Conservation (phyloP, 306 rosid genomes). For the Medicago truncatula region DNA sequence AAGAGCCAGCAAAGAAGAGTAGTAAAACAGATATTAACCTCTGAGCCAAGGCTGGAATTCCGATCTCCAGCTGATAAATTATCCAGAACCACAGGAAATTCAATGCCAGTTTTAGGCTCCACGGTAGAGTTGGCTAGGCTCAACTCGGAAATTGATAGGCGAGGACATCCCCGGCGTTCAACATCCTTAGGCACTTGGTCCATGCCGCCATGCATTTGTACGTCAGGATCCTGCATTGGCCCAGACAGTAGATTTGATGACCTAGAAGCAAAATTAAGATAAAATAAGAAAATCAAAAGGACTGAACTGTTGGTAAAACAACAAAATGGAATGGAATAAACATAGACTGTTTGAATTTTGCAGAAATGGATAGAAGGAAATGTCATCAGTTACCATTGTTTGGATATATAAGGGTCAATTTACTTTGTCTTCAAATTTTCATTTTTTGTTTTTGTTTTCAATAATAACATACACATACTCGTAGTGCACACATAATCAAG, state of each 20-base stretch:
- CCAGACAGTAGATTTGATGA: constrained; percentile 70
- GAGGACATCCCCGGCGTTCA: constrained; percentile 57
- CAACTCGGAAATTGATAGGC: constrained; percentile 54
- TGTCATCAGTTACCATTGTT: neutral
- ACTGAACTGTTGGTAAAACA: constrained; percentile 18
- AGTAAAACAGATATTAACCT: constrained; percentile 59
- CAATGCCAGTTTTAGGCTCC: constrained; percentile 93
- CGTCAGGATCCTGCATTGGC: constrained; percentile 60
- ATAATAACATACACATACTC: too few species aligned
- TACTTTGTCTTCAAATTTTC: too few species aligned
- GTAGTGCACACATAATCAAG: too few species aligned
- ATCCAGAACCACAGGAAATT: constrained; percentile 78
- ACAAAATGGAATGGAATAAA: constrained; percentile 2
- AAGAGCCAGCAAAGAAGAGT: neutral
- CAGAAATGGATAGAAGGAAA: neutral
- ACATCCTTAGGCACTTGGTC: constrained; percentile 69
- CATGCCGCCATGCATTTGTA: constrained; percentile 49
- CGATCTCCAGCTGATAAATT: constrained; percentile 52
- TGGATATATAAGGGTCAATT: neutral
- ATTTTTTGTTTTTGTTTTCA: too few species aligned
- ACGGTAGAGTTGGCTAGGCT: constrained; percentile 63
- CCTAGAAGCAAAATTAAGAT: constrained; percentile 50
- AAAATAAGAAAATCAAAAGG: constrained; percentile 29
- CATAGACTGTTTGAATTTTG: neutral
- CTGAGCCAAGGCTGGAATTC: constrained; percentile 62